Percentiles rank a stretch among this genome's conserved stretches.
These are phyloP conservation scores for Ustilago curta DNA, from an alignment of 1,284 basidiomycete species.

Conservation along the genomic window DNA sequence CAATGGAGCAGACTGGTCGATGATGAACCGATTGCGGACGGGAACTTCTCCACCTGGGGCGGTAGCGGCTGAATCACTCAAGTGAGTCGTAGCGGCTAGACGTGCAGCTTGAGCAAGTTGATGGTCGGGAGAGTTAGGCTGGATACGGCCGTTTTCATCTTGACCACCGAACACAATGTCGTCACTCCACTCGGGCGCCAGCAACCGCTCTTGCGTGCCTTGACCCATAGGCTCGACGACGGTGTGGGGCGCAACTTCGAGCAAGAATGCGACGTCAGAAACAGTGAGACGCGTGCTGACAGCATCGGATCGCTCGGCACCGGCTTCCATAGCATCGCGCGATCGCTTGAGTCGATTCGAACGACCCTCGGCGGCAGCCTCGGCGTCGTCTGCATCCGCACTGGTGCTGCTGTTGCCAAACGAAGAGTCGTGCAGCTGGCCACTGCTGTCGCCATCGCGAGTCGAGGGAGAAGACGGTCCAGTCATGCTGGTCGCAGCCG, in stretches of 20 bases:
- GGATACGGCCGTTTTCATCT: constrained; percentile 12
- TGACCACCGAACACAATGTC: constrained; percentile 15
- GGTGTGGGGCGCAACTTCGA: constrained; percentile 61
- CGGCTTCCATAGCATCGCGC: constrained; percentile 27
- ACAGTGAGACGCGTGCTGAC: constrained; percentile 51
- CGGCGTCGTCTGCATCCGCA: constrained; percentile 29
- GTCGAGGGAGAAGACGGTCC: constrained; percentile 44
- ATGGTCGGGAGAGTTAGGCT: constrained; percentile 24
- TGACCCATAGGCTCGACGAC: constrained; percentile 67
- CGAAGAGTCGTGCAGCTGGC: constrained; percentile 41
- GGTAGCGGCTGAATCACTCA: constrained; percentile 27
- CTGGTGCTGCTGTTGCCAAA: constrained; percentile 41
- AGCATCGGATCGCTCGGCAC: constrained; percentile 19
- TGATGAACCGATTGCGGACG: constrained; percentile 54
- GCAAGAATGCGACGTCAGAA: constrained; percentile 60
- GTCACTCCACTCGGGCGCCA: constrained; percentile 58
- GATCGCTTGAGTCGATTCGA: constrained; percentile 36
- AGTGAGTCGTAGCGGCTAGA: constrained; percentile 52
- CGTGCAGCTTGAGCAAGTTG: constrained; percentile 31
- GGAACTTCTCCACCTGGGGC: constrained; percentile 8
- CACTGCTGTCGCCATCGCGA: constrained; percentile 39
- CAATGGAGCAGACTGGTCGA: constrained; percentile 62
- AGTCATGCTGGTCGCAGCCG: constrained; percentile 53
- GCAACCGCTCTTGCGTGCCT: constrained; percentile 61
- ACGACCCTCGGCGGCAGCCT: background rate